Evolutionary conservation across 495 filamentous ascomycete genomes (phyloP), one percentile per base, ranked within the genome.

Genomic region (Hypoxylon intermedium): DNA sequence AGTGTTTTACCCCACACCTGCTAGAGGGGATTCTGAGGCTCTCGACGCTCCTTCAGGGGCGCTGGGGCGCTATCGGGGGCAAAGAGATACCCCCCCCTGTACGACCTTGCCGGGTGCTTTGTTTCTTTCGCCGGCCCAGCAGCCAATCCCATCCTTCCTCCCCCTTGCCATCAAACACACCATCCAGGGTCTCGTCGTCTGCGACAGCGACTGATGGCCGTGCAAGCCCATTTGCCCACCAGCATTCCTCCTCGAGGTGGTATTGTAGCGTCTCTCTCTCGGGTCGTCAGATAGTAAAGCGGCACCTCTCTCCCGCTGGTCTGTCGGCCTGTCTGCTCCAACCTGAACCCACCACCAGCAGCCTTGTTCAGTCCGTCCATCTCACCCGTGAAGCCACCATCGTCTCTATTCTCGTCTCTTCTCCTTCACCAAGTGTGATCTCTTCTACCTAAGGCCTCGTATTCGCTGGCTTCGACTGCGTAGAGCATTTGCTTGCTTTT

Each of bases 111-210:
- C 45, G 37, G 45, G 43, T 52, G 34, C 23, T 62, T 51, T 43
- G 58, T 62, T 62, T 56, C 68, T 57, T 55, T 37, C 44, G 50
- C 34, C 12, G 9, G 46, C 34, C 33, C 37, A 49, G 20, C 44
- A 44, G 57, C 61, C 74, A 79, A 78, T 80, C 52, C 51, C 59
- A 42, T 66, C 48, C 1, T 20, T 21, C 20, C 50, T 18, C 49
- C 16, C 40, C 58, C 52, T 67, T 54, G 50, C 68, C 63, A 72
- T 75, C 71, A 78, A 78, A 78, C 75, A 63, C 59, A 53, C 65
- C 48, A 65, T 69, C 66, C 67, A 65, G 67, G 66, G 57, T 65
- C 49, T 67, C 59, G 70, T 33, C 53, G 5, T 44, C 47, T 46
- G 46, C 59, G 52, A 52, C 52, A 40, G 45, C 52, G 40, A 38